phyloP scores from a whole-genome alignment of 2,329 filamentous ascomycete genomes.

The Penicillium sclerotigenum region DNA sequence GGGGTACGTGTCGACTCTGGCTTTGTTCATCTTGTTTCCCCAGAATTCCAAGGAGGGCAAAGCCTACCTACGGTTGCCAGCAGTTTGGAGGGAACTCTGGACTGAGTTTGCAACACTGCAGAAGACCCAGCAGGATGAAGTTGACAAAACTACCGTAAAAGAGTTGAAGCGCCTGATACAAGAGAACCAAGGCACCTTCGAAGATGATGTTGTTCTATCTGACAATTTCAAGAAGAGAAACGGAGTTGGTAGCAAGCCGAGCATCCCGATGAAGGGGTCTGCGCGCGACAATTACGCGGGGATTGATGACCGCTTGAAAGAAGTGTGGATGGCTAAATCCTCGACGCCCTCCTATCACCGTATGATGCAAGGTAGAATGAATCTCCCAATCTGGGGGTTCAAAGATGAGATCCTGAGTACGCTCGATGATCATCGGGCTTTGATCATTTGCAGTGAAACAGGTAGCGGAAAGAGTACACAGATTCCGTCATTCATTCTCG shows the following conservation, averaged over 20 bases:
- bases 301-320: conserved; percentile 44
- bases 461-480: conserved; percentile 97
- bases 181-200: conserved; percentile 48
- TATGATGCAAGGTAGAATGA: conserved; percentile 76
- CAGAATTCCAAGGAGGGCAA: conserved; percentile 83
- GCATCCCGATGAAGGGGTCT: conserved; percentile 24
- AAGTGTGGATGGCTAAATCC: conserved; percentile 53
- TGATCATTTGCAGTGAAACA: conserved; percentile 94
- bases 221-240: conserved; percentile 65
- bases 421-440: conserved; percentile 75
- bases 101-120: conserved; percentile 69
- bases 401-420: conserved; percentile 72
- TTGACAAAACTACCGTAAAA: conserved; percentile 67
- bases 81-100: conserved; percentile 82
- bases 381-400: conserved; percentile 87
- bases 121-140: conserved; percentile 66
- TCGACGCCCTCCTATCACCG: conserved; percentile 60
- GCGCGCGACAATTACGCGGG: conserved; percentile 21
- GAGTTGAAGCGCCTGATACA: conserved; percentile 52
- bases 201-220: conserved; percentile 71
- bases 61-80: conserved; percentile 71
- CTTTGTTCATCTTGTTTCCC: conserved; percentile 76
- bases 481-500: conserved; percentile 88
- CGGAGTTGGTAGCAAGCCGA: conserved; percentile 29
- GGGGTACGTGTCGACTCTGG: conserved; percentile 75